Evolutionary conservation across 495 filamentous ascomycete species (phyloP).

Genomic region (Trichoderma virens): DNA sequence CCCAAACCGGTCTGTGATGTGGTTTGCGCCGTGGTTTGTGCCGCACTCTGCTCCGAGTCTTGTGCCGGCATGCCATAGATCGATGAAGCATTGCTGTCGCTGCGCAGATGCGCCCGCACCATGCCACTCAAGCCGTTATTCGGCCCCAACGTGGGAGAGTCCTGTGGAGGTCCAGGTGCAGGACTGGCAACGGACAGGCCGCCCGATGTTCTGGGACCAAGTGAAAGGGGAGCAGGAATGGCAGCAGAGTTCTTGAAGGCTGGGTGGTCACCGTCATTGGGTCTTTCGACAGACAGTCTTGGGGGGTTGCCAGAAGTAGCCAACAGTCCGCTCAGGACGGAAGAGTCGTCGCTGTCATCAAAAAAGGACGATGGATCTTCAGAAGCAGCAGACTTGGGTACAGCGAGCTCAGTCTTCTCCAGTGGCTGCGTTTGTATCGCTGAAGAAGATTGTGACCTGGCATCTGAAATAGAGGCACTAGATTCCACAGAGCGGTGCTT

Average conservation of each 20-base stretch:
- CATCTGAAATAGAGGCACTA: constrained; percentile 16
- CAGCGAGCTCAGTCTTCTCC: constrained; percentile 16
- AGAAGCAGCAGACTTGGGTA: not conserved
- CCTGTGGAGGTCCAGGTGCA: constrained; percentile 29
- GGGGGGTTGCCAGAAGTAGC: constrained; percentile 15
- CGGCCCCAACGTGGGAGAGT: constrained; percentile 79
- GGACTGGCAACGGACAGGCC: constrained; percentile 22
- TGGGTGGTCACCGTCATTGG: constrained; percentile 37
- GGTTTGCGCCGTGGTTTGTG: not conserved
- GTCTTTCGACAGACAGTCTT: constrained; percentile 28
- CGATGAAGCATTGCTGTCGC: constrained; percentile 73
- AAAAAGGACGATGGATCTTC: constrained; percentile 3
- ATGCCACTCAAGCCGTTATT: constrained; percentile 65
- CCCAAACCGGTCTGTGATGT: not conserved
- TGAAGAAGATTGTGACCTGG: not conserved
- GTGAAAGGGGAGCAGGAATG: constrained; percentile 28
- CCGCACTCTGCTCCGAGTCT: constrained; percentile 11
- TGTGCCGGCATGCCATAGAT: constrained; percentile 45
- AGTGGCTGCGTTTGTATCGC: constrained; percentile 12
- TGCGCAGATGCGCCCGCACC: constrained; percentile 78
- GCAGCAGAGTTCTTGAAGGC: constrained; percentile 35
- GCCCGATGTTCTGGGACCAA: constrained; percentile 17
- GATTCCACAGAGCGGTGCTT: constrained; percentile 24
- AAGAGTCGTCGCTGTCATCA: constrained; percentile 23
- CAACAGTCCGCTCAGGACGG: constrained; percentile 13